phyloP scores from a whole-genome alignment of 164 flowering plant species.

The Chimonanthus salicifolius region DNA sequence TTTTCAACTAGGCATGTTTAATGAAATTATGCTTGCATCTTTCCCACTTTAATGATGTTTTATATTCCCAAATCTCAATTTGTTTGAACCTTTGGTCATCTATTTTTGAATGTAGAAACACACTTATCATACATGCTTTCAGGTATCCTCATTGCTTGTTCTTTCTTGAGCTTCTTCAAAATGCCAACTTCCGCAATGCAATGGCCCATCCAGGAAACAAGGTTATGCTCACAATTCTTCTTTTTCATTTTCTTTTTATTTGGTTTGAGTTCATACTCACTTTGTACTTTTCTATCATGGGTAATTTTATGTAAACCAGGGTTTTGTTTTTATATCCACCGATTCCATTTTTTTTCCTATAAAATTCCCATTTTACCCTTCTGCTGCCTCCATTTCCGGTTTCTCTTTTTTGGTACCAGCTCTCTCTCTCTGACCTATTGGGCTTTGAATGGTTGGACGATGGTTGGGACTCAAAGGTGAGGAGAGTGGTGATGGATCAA shows the following conservation, averaged over 20 bases:
- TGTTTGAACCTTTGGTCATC: background rate
- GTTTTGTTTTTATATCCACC: background rate
- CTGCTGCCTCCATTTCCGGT: no score
- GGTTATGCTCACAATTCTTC: conserved; percentile 29
- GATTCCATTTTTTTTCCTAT: no score
- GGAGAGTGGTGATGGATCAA: no score
- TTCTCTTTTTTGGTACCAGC: no score
- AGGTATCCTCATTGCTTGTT: conserved; percentile 97
- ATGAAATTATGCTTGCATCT: background rate
- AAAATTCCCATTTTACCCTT: no score
- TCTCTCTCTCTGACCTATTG: no score
- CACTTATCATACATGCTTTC: conserved; percentile 12
- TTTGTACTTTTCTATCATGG: background rate
- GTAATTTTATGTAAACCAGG: background rate
- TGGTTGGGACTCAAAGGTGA: no score
- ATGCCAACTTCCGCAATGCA: conserved; percentile 82
- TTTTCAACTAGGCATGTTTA: background rate
- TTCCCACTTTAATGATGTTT: background rate
- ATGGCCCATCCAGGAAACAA: conserved; percentile 98
- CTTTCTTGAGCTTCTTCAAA: conserved; percentile 96
- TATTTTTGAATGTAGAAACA: no score
- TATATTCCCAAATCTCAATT: background rate
- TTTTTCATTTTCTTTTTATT: background rate
- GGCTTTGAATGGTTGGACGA: no score
- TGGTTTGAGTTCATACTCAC: background rate